Evolutionary conservation across 2,329 filamentous ascomycete genomes (phyloP).

Genomic region (Colletotrichum sp.): DNA sequence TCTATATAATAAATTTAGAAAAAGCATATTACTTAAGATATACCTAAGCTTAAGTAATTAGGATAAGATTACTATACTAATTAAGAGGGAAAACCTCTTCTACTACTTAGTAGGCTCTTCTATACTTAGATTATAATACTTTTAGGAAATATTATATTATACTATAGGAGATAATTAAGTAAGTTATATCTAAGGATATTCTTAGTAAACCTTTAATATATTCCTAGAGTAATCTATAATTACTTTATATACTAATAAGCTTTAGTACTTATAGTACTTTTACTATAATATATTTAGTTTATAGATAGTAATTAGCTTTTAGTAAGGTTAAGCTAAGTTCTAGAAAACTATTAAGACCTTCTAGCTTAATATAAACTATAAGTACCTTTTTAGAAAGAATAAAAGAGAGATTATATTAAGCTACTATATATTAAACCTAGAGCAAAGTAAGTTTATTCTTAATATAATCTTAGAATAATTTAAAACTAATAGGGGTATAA

Average conservation of each 20-base stretch:
- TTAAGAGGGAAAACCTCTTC: not conserved
- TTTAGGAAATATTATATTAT: not conserved
- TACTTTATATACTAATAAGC: not conserved
- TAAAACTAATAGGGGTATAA: no score
- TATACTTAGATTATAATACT: not conserved
- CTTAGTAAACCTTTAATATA: not conserved
- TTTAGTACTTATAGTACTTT: not conserved
- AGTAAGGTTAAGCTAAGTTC: not conserved
- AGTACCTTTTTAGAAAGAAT: not conserved
- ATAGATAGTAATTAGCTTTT: not conserved
- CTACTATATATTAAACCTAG: no score
- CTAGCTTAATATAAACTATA: not conserved
- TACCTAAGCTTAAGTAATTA: not conserved
- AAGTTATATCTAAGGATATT: not conserved
- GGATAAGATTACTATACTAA: not conserved
- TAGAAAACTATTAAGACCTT: not conserved
- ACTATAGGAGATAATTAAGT: not conserved
- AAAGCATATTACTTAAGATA: not conserved
- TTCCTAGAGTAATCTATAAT: not conserved
- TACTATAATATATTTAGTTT: not conserved
- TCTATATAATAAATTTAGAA: not conserved
- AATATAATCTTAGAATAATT: no score
- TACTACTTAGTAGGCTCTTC: not conserved
- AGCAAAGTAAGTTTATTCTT: no score
- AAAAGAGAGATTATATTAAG: not conserved